These are phyloP conservation scores for Salix suchowensis DNA, from an alignment of 345 rosid species.

Conservation along the genomic window DNA sequence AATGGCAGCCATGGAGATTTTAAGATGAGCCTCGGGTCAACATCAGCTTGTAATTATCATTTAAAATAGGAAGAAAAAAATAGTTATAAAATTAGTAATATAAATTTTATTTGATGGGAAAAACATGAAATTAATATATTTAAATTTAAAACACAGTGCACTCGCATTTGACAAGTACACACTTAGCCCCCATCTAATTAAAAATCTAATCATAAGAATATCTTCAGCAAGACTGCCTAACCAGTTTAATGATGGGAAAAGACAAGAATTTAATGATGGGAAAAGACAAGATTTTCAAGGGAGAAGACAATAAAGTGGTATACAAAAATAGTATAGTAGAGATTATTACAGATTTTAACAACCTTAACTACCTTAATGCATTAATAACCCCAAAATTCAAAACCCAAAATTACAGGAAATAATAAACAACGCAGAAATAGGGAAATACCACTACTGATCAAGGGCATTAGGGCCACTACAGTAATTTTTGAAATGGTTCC, in stretches of 20 bases:
- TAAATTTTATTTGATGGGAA: too few species aligned
- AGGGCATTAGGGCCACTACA: constrained; percentile 94
- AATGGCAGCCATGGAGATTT: not conserved
- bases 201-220: too few species aligned
- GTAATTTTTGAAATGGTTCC: constrained; percentile 75
- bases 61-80: too few species aligned
- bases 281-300: not conserved
- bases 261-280: not conserved
- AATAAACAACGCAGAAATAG: not conserved
- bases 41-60: not conserved
- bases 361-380: constrained; percentile 26
- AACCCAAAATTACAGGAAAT: not conserved
- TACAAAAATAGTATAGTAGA: constrained; percentile 22
- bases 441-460: constrained; percentile 37
- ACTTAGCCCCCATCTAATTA: too few species aligned
- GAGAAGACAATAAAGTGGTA: constrained; percentile 7
- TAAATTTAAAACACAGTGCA: too few species aligned
- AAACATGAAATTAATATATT: too few species aligned
- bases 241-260: too few species aligned
- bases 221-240: too few species aligned
- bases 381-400: not conserved
- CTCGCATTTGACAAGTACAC: too few species aligned
- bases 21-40: not conserved
- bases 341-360: constrained; percentile 31
- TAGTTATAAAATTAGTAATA: too few species aligned